Evolutionary conservation across 1,139 yeast genomes (phyloP), one percentile per base, ranked within the genome.

Genomic region (Pichia cactophila): DNA sequence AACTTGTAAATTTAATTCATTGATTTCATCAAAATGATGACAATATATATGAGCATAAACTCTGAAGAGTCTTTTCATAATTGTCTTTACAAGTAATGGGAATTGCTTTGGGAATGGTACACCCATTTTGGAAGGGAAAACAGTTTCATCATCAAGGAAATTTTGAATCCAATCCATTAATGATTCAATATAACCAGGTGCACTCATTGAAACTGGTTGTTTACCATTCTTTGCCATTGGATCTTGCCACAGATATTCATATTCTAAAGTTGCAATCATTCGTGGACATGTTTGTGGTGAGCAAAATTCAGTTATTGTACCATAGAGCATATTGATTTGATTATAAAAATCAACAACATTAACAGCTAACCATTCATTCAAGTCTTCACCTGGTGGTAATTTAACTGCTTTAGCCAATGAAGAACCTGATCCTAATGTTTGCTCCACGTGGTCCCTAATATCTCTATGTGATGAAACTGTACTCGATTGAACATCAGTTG

Each of bases 41-140:
- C 98, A 92, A 67, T 92, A 92, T 43, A 92, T 87, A 69, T 92
- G 99, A 3, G 98, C 97, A 64, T 94, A 94, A n/a, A 92, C 89
- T 64, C 99, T 77, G 66, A 90, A 92, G 52, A 92, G 71, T 56
- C 98, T 78, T 67, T 90, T 89, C 71, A 90, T 80, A 45, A 92
- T 87, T 23, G 95, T 90, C 62, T 82, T 84, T 47, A 87, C 87
- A 55, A 88, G 76, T 11, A 78, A 77, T 26, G 82, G 84, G 62
- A 84, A 87, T 56, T 79, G 85, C 17, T 83, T 79, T 16, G 80
- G 76, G 46, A 77, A 73, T 4, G 95, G 92, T 12, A 87, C 94
- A 7, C 95, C 96, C 59, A 83, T 78, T 65, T 88, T 87, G 7
- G 89, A 77, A 3, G 99, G 99, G 67, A 94, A 92, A 17, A 87